Conservation (phyloP, 164 flowering plant genomes). For the Kalanchoe fedtschenkoi region DNA sequence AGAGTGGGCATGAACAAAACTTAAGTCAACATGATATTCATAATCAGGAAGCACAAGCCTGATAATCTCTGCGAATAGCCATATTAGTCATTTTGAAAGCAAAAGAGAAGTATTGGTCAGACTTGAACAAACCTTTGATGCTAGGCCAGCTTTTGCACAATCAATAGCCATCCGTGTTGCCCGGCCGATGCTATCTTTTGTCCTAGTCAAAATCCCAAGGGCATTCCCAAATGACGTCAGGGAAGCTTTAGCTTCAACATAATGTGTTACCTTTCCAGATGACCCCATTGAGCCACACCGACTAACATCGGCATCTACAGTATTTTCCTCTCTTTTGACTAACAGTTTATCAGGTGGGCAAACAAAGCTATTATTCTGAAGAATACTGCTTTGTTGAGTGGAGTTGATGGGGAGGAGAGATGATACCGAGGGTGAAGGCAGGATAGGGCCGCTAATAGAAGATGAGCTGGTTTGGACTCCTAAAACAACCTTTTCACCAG, state of each 20-base stretch:
- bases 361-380: constrained; percentile 25
- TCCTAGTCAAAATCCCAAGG: constrained; percentile 64
- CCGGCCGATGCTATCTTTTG: constrained; percentile 88
- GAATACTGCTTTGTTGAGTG: constrained; percentile 24
- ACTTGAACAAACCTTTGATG: constrained; percentile 49
- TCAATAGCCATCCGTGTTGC: constrained; percentile 90
- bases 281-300: constrained; percentile 18
- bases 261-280: constrained; percentile 17
- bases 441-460: constrained; percentile 20
- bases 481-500: constrained; percentile 23
- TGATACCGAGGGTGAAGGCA: constrained; percentile 21
- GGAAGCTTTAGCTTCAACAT: constrained; percentile 39
- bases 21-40: not conserved
- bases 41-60: not conserved
- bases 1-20: too few species aligned
- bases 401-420: constrained; percentile 19
- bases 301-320: constrained; percentile 18
- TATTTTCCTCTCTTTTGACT: constrained; percentile 16
- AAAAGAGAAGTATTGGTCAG: not conserved
- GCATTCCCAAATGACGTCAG: constrained; percentile 49
- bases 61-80: not conserved
- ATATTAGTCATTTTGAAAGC: not conserved
- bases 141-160: constrained; percentile 74
- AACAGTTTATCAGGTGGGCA: constrained; percentile 26
- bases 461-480: constrained; percentile 24